phyloP scores from a whole-genome alignment of 176 grass and related monocot species.

The Miscanthus lutarioriparius region DNA sequence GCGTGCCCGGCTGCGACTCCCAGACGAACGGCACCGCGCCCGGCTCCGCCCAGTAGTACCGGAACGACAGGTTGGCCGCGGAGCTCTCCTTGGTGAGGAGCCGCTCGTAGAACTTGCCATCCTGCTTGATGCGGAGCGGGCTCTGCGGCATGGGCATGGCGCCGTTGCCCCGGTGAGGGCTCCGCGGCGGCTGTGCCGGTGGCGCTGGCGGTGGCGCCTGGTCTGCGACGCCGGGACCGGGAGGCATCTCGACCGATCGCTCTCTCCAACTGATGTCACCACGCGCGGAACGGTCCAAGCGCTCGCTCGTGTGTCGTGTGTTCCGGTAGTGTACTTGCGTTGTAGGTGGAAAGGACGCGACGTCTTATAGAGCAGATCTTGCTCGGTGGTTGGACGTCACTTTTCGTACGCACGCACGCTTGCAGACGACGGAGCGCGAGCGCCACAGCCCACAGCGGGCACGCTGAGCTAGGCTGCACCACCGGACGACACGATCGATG shows the following conservation, averaged over 20 bases:
- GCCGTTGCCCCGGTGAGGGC: constrained; percentile 23
- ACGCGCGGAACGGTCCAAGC: not conserved
- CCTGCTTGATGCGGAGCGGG: constrained; percentile 74
- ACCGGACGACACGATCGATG: not conserved
- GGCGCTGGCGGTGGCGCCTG: not conserved
- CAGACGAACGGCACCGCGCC: constrained; percentile 84
- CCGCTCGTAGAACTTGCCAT: constrained; percentile 78
- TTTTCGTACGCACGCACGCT: constrained; percentile 44
- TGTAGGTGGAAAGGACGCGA: constrained; percentile 23
- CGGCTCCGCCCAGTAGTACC: constrained; percentile 66
- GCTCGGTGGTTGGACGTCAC: constrained; percentile 39
- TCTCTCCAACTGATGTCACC: not conserved
- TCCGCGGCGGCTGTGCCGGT: constrained; percentile 1
- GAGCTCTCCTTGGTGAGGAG: constrained; percentile 89
- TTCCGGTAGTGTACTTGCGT: constrained; percentile 1
- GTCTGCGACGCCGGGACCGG: constrained; percentile 29
- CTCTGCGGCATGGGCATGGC: constrained; percentile 38
- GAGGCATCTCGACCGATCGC: constrained; percentile 21
- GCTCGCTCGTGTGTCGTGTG: not conserved
- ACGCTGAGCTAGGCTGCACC: not conserved
- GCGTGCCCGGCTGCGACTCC: constrained; percentile 88
- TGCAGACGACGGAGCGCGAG: constrained; percentile 2
- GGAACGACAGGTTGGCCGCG: constrained; percentile 58
- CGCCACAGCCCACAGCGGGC: not conserved
- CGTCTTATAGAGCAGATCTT: constrained; percentile 48